Conservation (phyloP, 306 rosid species). For the Medicago arabica region DNA sequence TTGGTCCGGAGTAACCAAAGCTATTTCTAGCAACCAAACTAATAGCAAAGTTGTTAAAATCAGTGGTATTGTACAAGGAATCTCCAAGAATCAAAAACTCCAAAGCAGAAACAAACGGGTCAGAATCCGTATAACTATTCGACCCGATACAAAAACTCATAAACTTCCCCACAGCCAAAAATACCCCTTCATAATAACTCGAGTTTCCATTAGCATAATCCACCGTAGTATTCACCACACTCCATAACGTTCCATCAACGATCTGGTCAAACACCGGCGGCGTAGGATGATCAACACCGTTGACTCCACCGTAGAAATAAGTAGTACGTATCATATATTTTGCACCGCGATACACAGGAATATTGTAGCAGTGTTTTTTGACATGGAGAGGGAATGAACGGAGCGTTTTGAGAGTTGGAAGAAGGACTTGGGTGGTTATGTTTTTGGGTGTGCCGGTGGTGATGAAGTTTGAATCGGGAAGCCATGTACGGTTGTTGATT, state of each 20-base stretch:
- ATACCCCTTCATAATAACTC: slow-evolving; percentile 74
- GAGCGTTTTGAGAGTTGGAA: slow-evolving; percentile 59
- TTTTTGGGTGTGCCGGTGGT: slow-evolving; percentile 57
- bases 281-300: slow-evolving; percentile 50
- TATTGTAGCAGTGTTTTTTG: slow-evolving; percentile 69
- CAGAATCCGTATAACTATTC: slow-evolving; percentile 70
- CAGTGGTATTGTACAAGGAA: slow-evolving; percentile 78
- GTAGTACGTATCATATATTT: slow-evolving; percentile 73
- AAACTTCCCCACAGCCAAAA: slow-evolving; percentile 62
- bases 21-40: slow-evolving; percentile 61
- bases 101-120: slow-evolving; percentile 87
- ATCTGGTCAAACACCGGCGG: slow-evolving; percentile 94
- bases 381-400: slow-evolving; percentile 65
- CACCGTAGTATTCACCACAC: slow-evolving; percentile 71
- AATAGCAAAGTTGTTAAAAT: slow-evolving; percentile 56
- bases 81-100: slow-evolving; percentile 62
- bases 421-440: slow-evolving; percentile 39
- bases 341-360: slow-evolving; percentile 58
- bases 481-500: slow-evolving; percentile 60
- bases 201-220: slow-evolving; percentile 54
- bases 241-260: slow-evolving; percentile 87
- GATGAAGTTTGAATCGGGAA: slow-evolving; percentile 57
- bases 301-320: slow-evolving; percentile 76
- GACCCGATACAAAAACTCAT: slow-evolving; percentile 80
- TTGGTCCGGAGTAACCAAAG: slow-evolving; percentile 73